Evolutionary conservation across 257 asterid species (phyloP).

Genomic region (Solanum okadae): DNA sequence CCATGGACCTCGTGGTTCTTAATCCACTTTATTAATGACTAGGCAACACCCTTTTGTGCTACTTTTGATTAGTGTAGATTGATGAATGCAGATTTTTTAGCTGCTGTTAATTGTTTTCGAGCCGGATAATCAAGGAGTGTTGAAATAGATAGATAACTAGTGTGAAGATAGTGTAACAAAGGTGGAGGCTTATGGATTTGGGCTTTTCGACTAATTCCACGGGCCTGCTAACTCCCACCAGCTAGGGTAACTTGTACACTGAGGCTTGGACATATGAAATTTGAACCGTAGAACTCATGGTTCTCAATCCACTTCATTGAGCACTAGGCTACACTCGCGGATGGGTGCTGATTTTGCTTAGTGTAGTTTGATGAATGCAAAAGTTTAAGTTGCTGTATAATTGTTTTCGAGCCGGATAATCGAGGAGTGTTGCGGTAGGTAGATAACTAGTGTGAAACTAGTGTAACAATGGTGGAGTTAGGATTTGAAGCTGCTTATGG

Average conservation of each 20-base stretch:
- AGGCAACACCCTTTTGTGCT: not conserved
- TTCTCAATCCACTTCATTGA: not conserved
- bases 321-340: not conserved
- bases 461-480: not conserved
- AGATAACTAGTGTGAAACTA: not conserved
- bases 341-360: not conserved
- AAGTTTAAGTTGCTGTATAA: not conserved
- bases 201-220: not conserved
- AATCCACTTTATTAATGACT: not conserved
- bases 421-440: not conserved
- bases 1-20: not conserved
- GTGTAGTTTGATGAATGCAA: not conserved
- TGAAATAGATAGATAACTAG: not conserved
- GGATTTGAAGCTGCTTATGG: not conserved
- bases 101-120: not conserved
- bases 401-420: not conserved
- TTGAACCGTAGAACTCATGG: not conserved
- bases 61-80: not conserved
- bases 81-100: not conserved
- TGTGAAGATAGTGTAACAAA: not conserved
- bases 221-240: not conserved
- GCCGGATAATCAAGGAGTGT: not conserved
- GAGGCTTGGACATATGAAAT: not conserved
- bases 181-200: not conserved
- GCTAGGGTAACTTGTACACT: not conserved